Evolutionary conservation across 176 grass and related monocot species (phyloP), one percentile per base, ranked within the genome.

Genomic region (Phoenix dactylifera): DNA sequence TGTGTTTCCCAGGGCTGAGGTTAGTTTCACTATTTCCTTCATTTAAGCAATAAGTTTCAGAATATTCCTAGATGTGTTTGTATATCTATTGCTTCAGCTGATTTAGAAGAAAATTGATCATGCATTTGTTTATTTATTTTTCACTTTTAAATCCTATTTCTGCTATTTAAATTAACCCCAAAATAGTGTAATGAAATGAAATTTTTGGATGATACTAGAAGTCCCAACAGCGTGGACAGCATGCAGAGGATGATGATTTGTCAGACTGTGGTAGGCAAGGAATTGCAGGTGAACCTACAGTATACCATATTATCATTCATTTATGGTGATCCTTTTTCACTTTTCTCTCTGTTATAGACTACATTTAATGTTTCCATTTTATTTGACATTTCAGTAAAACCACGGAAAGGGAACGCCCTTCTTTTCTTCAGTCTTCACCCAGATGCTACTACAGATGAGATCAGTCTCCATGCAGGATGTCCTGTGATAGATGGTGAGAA

Each of bases 391-490:
- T 65, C 26, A 98, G 93, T 92, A 72, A 92, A 83, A 82, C 84
- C 93, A 44, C 80, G 76, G 32, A 92, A 68, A 83, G 88, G 93
- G 18, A 76, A 98, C 12, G 93, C 93, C 0, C 76, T 98, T 51
- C 76, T 98, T 60, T 89, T 98, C 84, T 98, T 98, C 81, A 98
- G 79, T 67, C 93, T 98, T 71, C 72, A 24, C 15, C 78, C 88
- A 5, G 84, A 92, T 70, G 66, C 78, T 20, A 67, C 78, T 29
- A 75, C 79, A 4, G 93, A 98, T 35, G 18, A 81, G 51, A 54
- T 23, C 63, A 92, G 87, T 67, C 88, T 98, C 18, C 93, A 98
- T n/a, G 84, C 79, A 24, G 88, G 88, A 22, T 98, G 93, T 24
- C 59, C 79, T 1, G 79, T 97, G 20, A 70, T 88, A 71, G 83